These are phyloP conservation scores for Exophiala bonariae DNA, from an alignment of 2,329 filamentous ascomycete species.

Conservation along the genomic window DNA sequence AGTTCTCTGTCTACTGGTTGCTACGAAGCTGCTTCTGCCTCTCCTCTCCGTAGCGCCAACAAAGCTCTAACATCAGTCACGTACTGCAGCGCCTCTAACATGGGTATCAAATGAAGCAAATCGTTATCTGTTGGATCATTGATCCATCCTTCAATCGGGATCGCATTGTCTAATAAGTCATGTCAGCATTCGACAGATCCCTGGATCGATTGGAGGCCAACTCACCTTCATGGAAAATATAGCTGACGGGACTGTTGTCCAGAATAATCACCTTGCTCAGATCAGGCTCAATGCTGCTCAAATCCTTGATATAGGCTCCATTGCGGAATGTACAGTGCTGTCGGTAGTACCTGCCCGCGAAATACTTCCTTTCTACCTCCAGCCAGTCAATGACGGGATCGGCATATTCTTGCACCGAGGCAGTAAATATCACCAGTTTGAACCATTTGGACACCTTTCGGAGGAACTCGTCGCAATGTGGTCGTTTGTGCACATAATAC, in stretches of 20 bases:
- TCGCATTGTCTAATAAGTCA: conserved; percentile 81
- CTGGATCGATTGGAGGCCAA: neutral
- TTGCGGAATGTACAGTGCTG: conserved; percentile 97
- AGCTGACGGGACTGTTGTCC: conserved; percentile 97
- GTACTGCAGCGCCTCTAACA: conserved; percentile 93
- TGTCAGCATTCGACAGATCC: conserved; percentile 22
- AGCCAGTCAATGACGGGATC: conserved; percentile 99
- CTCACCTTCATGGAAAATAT: conserved; percentile 96
- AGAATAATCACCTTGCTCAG: conserved; percentile 98
- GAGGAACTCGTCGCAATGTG: conserved; percentile 94
- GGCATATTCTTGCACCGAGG: conserved; percentile 96
- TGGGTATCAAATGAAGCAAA: conserved; percentile 84
- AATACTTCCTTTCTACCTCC: conserved; percentile 94
- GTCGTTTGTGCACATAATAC: conserved; percentile 98
- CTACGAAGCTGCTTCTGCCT: conserved; percentile 45
- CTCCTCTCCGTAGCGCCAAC: conserved; percentile 82
- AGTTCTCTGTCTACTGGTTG: neutral
- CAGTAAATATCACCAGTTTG: conserved; percentile 94
- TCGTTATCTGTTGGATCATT: conserved; percentile 97
- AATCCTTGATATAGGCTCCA: conserved; percentile 96
- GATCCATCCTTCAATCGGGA: conserved; percentile 99
- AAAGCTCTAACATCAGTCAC: conserved; percentile 92
- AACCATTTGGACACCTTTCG: conserved; percentile 97
- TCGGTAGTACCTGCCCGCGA: conserved; percentile 88
- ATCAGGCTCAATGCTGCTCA: conserved; percentile 93